These are phyloP conservation scores for Polygonum aviculare DNA, from an alignment of 148 eudicot genomes.

Conservation along the genomic window DNA sequence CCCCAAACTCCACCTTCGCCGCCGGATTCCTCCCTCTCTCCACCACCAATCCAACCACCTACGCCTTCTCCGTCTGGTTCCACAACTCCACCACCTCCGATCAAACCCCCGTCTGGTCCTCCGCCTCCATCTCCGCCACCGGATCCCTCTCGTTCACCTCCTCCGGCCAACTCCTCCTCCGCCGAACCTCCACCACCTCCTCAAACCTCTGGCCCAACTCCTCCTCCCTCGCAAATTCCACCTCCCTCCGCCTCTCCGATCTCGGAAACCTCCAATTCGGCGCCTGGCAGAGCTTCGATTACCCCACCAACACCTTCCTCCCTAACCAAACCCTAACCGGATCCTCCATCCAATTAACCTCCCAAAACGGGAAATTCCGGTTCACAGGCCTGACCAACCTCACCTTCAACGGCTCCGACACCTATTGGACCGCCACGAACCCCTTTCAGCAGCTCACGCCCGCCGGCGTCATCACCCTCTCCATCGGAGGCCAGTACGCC, in stretches of 20 bases:
- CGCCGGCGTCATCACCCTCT: slow-evolving; percentile 16
- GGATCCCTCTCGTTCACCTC: slow-evolving; percentile 29
- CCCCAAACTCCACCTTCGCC: slow-evolving; percentile 44
- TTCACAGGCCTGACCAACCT: slow-evolving; percentile 24
- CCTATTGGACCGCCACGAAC: slow-evolving; percentile 17
- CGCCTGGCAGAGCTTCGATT: slow-evolving; percentile 36
- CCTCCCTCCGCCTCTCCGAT: slow-evolving; percentile 24
- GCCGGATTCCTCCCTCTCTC: slow-evolving; percentile 44
- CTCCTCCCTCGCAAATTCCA: slow-evolving; percentile 1
- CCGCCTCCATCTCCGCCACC: slow-evolving; percentile 29
- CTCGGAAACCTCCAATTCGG: slow-evolving; percentile 42
- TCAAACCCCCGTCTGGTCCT: slow-evolving; percentile 42
- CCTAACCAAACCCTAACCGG: slow-evolving; percentile 28
- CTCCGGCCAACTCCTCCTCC: slow-evolving; percentile 38
- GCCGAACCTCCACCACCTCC: not conserved
- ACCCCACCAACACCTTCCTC: slow-evolving; percentile 50
- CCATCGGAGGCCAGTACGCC: slow-evolving; percentile 11
- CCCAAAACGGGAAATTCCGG: slow-evolving; percentile 30
- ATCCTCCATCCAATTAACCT: slow-evolving; percentile 8
- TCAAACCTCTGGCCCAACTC: slow-evolving; percentile 1
- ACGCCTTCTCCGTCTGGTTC: slow-evolving; percentile 50
- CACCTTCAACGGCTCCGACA: slow-evolving; percentile 22
- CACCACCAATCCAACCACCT: not conserved
- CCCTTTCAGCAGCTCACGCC: slow-evolving; percentile 21
- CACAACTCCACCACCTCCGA: slow-evolving; percentile 20